Base-by-base conservation (phyloP, 2,329 filamentous ascomycete species). In the Fusarium graminum region DNA sequence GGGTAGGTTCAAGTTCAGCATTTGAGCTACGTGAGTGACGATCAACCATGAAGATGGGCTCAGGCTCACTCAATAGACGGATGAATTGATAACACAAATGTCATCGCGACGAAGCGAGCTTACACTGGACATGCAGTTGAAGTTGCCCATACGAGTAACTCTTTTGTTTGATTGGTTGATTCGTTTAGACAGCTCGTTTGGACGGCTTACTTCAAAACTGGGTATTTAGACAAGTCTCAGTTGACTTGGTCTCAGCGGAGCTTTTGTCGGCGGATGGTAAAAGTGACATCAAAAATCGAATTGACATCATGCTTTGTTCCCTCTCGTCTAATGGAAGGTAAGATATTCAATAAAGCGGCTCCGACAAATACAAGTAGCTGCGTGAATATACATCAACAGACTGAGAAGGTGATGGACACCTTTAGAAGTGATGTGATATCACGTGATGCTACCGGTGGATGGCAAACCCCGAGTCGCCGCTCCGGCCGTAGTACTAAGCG, bases 381-480 rank as follows among this genome's bases (percentile, higher is more conserved):
- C 13, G 6, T 19, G 36, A n/a, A 34, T 28, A 41, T 17, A 7
- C 36, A 17, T 42, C 29, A 25, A 17, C 22, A 39, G 22, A 34
- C 13, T 39, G 36, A 68, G 59, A 65, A 67, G 30, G 22, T 4
- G 6, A 68, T 65, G 51, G 64, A 68, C 28, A 29, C 30, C 7
- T 12, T 29, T 67, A 12, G 64, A 67, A 68, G 26, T 10, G 9
- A 32, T 7, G 30, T 25, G 25, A 46, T 30, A n/a, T 68, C 65
- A 67, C 65, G 65, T 67, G 65, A 67, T n/a, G n/a, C 6, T 3
- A 52, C 54, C 65, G 65, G 65, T 68, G 55, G 14, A 61, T 53
- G 65, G 17, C 51, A 62, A 57, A 47, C 60, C 36, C 65, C 65
- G 65, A 68, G 51, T 56, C 22, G 25, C 65, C 65, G 65, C 60